Conservation (phyloP, 768 basidiomycete species). For the Xerocomus brunneocitrinus region DNA sequence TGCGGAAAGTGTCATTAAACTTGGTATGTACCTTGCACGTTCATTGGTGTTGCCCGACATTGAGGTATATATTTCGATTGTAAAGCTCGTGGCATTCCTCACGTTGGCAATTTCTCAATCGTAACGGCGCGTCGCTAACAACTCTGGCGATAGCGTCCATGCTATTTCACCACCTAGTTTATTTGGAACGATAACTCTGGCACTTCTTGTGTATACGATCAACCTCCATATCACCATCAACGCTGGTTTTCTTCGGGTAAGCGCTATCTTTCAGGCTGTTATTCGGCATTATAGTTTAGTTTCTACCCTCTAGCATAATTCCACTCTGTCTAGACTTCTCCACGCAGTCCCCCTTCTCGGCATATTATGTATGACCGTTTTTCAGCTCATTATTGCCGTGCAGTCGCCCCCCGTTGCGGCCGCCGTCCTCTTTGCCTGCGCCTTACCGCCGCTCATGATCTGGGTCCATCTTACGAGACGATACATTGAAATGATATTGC, state of each 20-base stretch:
- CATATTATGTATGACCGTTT: slow-evolving; percentile 17
- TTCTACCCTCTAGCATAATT: slow-evolving; percentile 6
- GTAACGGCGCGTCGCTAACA: neutral
- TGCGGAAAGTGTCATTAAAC: slow-evolving; percentile 19
- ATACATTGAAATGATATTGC: slow-evolving; percentile 5
- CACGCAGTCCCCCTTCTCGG: slow-evolving; percentile 27
- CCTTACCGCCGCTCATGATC: slow-evolving; percentile 17
- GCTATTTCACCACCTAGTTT: slow-evolving; percentile 15
- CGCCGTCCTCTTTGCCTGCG: slow-evolving; percentile 19
- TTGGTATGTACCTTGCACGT: slow-evolving; percentile 10
- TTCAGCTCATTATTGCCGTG: slow-evolving; percentile 16
- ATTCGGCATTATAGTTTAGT: neutral
- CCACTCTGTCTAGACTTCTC: slow-evolving; percentile 15
- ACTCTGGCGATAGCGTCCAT: slow-evolving; percentile 16
- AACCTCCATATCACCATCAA: slow-evolving; percentile 23
- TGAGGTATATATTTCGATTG: neutral
- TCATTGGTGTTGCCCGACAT: neutral
- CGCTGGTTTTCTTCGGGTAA: slow-evolving; percentile 17
- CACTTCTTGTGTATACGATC: slow-evolving; percentile 28
- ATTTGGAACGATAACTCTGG: slow-evolving; percentile 19
- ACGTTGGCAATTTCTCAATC: slow-evolving; percentile 13
- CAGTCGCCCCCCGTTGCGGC: slow-evolving; percentile 19
- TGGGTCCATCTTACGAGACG: slow-evolving; percentile 4
- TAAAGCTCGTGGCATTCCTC: slow-evolving; percentile 27
- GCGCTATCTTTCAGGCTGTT: neutral